Evolutionary conservation across 495 filamentous ascomycete genomes (phyloP), one percentile per base, ranked within the genome.

Genomic region (Neurospora tetraspora): DNA sequence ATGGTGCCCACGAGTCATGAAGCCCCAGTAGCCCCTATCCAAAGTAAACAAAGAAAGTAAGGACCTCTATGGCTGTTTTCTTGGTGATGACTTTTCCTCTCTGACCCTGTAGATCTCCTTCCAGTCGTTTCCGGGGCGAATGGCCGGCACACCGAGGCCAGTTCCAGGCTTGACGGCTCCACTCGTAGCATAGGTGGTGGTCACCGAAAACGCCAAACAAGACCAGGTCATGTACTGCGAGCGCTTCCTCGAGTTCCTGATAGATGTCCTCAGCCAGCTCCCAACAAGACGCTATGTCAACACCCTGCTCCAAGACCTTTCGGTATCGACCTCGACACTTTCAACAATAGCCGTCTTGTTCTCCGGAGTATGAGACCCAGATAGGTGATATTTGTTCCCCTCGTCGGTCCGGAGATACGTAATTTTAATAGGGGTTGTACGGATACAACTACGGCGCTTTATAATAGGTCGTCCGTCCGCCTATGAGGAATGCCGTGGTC

Each of bases 21-120:
- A 65, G 27, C 27, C 27, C 10, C 6, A 36, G 23, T 31, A 18
- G 27, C 53, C 53, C 53, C 53, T 65, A 65, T 65, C 27, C 53
- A 65, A 34, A 65, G 53, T 65, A 65, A 65, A 65, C 27, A 65
- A 65, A 31, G 12, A 9, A 59, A 31, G 47, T 34, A 14, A n/a
- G n/a, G n/a, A n/a, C n/a, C n/a, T n/a, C n/a, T n/a, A n/a, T n/a
- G n/a, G n/a, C n/a, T n/a, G n/a, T n/a, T n/a, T n/a, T n/a, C n/a
- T n/a, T n/a, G n/a, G n/a, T n/a, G n/a, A n/a, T n/a, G n/a, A n/a
- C n/a, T n/a, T n/a, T 71, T 91, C 86, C 68, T 89, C 86, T 69
- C 92, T 90, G 45, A 91, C 91, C 74, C 88, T 82, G 80, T 92
- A 96, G 82, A 97, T 92, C 71, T 88, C 86, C 83, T 94, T 94